Evolutionary conservation across 352 stramenopile genomes (phyloP).

Genomic region (Hyaloperonospora brassicae): DNA sequence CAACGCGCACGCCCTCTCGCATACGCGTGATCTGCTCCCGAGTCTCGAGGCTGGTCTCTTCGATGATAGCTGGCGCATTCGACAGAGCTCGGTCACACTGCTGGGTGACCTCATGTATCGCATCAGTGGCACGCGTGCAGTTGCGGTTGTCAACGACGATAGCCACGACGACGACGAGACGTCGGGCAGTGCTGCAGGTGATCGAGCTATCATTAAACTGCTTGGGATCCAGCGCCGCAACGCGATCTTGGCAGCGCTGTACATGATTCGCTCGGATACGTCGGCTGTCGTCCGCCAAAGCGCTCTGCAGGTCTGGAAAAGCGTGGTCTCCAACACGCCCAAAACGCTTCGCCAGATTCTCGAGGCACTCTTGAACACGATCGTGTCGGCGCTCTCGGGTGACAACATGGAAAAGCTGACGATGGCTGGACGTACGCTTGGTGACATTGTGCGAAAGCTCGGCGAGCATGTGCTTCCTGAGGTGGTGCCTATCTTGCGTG

Average conservation of each 20-base stretch:
- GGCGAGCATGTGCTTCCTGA: slow-evolving; percentile 97
- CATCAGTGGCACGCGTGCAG: slow-evolving; percentile 93
- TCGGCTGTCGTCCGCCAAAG: slow-evolving; percentile 93
- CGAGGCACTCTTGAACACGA: slow-evolving; percentile 91
- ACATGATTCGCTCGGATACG: slow-evolving; percentile 97
- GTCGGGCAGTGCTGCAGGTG: slow-evolving; percentile 72
- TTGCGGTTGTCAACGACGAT: slow-evolving; percentile 34
- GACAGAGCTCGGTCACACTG: slow-evolving; percentile 94
- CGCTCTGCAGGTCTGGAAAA: slow-evolving; percentile 98
- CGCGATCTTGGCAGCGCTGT: slow-evolving; percentile 95
- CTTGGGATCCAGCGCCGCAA: slow-evolving; percentile 92
- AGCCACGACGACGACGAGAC: slow-evolving; percentile 79
- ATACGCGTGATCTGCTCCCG: slow-evolving; percentile 96
- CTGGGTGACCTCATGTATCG: slow-evolving; percentile 95
- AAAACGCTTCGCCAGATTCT: slow-evolving; percentile 97
- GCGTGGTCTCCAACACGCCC: slow-evolving; percentile 95
- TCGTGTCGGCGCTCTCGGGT: slow-evolving; percentile 93
- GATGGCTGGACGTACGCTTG: slow-evolving; percentile 90
- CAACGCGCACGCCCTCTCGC: slow-evolving; percentile 91
- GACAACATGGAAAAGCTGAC: slow-evolving; percentile 85
- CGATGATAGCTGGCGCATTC: slow-evolving; percentile 98
- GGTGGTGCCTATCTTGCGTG: slow-evolving; percentile 96
- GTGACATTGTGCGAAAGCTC: slow-evolving; percentile 98
- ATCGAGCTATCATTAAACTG: slow-evolving; percentile 83
- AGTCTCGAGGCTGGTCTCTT: slow-evolving; percentile 94